Conservation (phyloP, 345 rosid genomes). For the Geranium brycei region DNA sequence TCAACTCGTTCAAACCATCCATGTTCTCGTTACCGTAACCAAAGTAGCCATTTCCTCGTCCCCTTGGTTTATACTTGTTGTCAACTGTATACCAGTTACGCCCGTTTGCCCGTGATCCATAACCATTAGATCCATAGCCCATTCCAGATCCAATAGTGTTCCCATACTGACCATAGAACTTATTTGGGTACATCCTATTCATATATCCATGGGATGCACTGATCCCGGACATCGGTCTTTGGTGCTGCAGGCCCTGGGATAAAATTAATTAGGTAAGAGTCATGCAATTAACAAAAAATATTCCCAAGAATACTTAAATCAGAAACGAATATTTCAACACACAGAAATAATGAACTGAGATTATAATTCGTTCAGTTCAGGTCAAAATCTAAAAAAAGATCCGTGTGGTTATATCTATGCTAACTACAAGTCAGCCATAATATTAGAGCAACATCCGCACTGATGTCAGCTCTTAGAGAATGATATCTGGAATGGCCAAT, state of each 20-base stretch:
- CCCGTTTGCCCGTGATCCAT: slow-evolving; percentile 49
- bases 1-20: slow-evolving; percentile 79
- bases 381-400: no score
- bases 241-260: slow-evolving; percentile 43
- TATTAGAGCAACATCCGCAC: background rate
- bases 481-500: background rate
- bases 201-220: slow-evolving; percentile 46
- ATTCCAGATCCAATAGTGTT: slow-evolving; percentile 46
- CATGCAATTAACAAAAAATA: background rate
- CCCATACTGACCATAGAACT: slow-evolving; percentile 56
- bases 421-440: no score
- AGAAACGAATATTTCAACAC: background rate
- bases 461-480: background rate
- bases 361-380: no score
- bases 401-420: no score
- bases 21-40: slow-evolving; percentile 44
- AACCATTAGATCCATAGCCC: slow-evolving; percentile 58
- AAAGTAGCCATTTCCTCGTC: slow-evolving; percentile 53
- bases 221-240: slow-evolving; percentile 40
- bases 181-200: slow-evolving; percentile 59
- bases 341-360: no score
- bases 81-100: slow-evolving; percentile 56
- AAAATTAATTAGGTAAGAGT: background rate
- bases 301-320: no score
- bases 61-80: slow-evolving; percentile 52